Evolutionary conservation across 495 filamentous ascomycete species (phyloP).

Genomic region (Aspergillus sparsus): DNA sequence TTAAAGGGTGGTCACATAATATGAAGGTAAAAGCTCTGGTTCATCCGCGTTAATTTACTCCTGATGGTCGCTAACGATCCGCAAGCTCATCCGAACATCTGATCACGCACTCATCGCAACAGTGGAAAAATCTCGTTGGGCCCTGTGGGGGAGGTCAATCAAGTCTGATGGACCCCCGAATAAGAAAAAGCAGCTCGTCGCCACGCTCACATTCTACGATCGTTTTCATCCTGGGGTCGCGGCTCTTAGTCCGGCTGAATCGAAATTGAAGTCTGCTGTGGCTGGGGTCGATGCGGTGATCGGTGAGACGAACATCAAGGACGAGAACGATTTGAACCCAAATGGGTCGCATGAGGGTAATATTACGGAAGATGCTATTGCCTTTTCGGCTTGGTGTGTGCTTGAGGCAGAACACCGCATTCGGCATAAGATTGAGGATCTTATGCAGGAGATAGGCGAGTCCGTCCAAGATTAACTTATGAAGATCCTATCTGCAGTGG

Average conservation of each 20-base stretch:
- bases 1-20: constrained; percentile 20
- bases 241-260: background rate
- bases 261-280: background rate
- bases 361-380: constrained; percentile 17
- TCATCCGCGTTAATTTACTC: background rate
- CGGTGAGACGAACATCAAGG: background rate
- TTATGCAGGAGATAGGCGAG: constrained; percentile 11
- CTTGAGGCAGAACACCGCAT: constrained; percentile 18
- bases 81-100: constrained; percentile 14
- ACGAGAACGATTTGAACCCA: constrained; percentile 8
- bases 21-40: constrained; percentile 12
- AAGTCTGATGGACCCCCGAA: constrained; percentile 15
- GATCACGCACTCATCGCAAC: constrained; percentile 15
- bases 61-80: background rate
- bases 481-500: too few species aligned
- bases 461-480: background rate
- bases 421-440: constrained; percentile 10
- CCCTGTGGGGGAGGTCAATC: constrained; percentile 1
- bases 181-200: constrained; percentile 8
- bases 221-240: background rate
- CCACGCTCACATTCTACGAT: constrained; percentile 7
- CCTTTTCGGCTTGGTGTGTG: constrained; percentile 16
- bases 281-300: background rate
- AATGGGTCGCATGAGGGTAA: constrained; percentile 5
- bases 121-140: constrained; percentile 13